Base-by-base conservation (phyloP, 805 yeast genomes). In the Priceomyces haplophilus region DNA sequence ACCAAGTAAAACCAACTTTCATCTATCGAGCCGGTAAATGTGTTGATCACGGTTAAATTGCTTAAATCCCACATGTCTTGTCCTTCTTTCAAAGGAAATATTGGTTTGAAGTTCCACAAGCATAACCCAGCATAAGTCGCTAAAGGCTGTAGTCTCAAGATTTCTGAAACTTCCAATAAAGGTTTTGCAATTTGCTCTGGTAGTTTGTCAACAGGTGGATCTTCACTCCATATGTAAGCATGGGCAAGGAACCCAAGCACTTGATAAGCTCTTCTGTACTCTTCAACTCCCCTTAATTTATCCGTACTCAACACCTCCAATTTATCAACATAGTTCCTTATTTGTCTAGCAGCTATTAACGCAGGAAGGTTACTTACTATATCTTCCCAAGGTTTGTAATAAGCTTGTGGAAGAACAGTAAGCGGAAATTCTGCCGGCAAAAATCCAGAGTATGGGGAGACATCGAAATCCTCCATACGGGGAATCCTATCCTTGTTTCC, bases 1-100 rank as follows among this genome's bases (percentile, higher is more conserved):
- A 90, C 91, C 45, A 89, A 69, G 61, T 88, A 90, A 61, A 90
- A 90, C 98, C 98, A 90, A 50, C 85, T 78, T 64, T 90, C 98
- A 64, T 90, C 97, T 33, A 83, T 78, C 3, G 88, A 79, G 1
- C 97, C 97, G 0, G 97, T 89, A 59, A 82, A 91, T 1, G 97
- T 88, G 59, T 79, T 80, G 47, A 86, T 77, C 1, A 95, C 84
- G 41, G 89, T 84, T 43, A 90, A 68, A 54, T 84, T 82, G 41
- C 83, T 82, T 35, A 87, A 73, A 47, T 78, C 80, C 66, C 74
- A 78, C 54, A 38, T 61, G 52, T 46, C 64, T 49, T 38, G 65
- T 49, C 32, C 56, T 48, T 45, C 61, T 30, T 49, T 56, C 5
- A 46, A 41, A 3, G 83, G 83, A 12, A 82, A 54, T 12, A 83